These are phyloP conservation scores for Alternaria solani DNA, from an alignment of 2,329 filamentous ascomycete species.

Conservation along the genomic window DNA sequence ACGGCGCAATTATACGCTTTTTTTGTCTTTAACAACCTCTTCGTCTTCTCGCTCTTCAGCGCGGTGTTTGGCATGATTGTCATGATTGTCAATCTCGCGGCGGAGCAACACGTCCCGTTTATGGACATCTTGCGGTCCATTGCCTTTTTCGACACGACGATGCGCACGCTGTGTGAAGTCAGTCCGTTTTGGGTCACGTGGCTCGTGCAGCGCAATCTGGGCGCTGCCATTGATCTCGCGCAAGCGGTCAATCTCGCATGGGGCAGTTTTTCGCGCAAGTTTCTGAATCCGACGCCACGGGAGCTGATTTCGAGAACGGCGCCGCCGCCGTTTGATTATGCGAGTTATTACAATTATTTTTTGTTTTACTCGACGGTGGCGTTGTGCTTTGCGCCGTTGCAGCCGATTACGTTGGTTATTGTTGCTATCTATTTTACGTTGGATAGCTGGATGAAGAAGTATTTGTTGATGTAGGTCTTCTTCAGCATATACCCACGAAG, in stretches of 20 bases:
- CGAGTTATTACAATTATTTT: constrained; percentile 98
- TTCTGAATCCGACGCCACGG: constrained; percentile 85
- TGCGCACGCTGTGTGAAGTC: constrained; percentile 79
- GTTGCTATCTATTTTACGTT: constrained; percentile 89
- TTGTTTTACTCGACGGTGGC: constrained; percentile 92
- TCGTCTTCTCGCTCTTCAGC: constrained; percentile 93
- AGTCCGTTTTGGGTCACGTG: constrained; percentile 85
- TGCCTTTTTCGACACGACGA: constrained; percentile 69
- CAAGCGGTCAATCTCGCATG: constrained; percentile 86
- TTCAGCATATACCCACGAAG: background rate
- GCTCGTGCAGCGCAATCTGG: constrained; percentile 88
- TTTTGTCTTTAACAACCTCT: constrained; percentile 95
- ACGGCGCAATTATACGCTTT: constrained; percentile 90
- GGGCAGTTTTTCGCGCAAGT: constrained; percentile 84
- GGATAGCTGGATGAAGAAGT: constrained; percentile 93
- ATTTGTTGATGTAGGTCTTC: constrained; percentile 73
- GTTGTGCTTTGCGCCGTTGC: constrained; percentile 82
- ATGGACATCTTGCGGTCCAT: constrained; percentile 72
- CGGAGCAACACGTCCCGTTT: constrained; percentile 63
- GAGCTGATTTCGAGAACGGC: constrained; percentile 93
- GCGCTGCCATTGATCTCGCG: constrained; percentile 90
- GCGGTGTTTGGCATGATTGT: constrained; percentile 78
- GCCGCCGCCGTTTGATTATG: constrained; percentile 91
- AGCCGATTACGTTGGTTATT: constrained; percentile 85
- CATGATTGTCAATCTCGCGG: constrained; percentile 66